Conservation (phyloP, 2,329 filamentous ascomycete genomes). For the Boeremia exigua region DNA sequence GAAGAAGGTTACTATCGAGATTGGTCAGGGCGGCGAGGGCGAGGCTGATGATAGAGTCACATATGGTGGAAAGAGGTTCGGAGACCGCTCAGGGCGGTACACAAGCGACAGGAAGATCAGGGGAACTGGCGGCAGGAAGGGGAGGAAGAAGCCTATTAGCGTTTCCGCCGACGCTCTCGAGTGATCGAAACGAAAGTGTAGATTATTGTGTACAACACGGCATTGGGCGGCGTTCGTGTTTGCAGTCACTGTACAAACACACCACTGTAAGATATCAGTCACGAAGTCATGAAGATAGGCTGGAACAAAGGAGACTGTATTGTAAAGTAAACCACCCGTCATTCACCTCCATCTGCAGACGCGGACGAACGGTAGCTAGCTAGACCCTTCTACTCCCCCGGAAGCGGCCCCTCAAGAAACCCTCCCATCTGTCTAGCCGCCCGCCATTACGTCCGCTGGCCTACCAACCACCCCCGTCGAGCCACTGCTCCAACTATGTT, state of each 20-base stretch:
- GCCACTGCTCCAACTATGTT: slow-evolving; percentile 27
- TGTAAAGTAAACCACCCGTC: slow-evolving; percentile 20
- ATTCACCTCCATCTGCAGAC: slow-evolving; percentile 19
- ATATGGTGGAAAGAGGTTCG: slow-evolving; percentile 28
- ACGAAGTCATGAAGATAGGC: not conserved
- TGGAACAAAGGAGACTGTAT: slow-evolving; percentile 20
- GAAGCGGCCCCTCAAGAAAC: slow-evolving; percentile 35
- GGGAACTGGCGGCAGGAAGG: slow-evolving; percentile 48
- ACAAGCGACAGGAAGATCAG: slow-evolving; percentile 44
- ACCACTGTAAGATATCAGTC: slow-evolving; percentile 4
- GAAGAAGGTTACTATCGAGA: slow-evolving; percentile 40
- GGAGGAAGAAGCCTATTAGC: slow-evolving; percentile 38
- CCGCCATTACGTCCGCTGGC: slow-evolving; percentile 25
- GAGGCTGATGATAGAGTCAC: slow-evolving; percentile 24
- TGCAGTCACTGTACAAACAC: not conserved
- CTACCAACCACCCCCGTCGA: slow-evolving; percentile 28
- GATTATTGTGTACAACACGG: not conserved
- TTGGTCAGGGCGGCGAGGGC: slow-evolving; percentile 35
- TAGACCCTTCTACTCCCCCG: slow-evolving; percentile 34
- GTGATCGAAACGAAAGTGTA: not conserved
- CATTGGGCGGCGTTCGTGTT: too few species aligned
- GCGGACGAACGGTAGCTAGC: slow-evolving; percentile 33
- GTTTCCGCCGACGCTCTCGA: not conserved
- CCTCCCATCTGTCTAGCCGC: slow-evolving; percentile 27
- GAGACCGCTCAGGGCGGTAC: slow-evolving; percentile 42